These are phyloP conservation scores for Elaeagnus macrophylla DNA, from an alignment of 306 rosid species.

Conservation along the genomic window DNA sequence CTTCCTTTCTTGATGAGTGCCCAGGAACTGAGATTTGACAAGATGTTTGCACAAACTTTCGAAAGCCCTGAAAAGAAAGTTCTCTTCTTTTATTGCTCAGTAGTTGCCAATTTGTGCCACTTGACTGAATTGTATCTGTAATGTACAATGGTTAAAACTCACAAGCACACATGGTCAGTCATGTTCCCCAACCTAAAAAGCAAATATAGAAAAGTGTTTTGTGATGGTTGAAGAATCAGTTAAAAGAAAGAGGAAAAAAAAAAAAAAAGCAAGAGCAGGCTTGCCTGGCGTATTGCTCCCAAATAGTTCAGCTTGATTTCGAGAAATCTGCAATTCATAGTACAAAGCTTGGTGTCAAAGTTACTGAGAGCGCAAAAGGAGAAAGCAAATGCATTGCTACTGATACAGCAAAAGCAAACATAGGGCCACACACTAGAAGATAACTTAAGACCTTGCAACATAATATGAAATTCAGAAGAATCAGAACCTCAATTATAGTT, in stretches of 20 bases:
- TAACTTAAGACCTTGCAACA: too few relatives aligned
- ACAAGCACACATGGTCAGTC: background rate
- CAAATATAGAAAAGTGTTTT: background rate
- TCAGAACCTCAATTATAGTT: too few relatives aligned
- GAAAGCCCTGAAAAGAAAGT: slow-evolving; percentile 26
- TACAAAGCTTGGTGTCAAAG: background rate
- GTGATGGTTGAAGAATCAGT: background rate
- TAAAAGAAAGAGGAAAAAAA: too few relatives aligned
- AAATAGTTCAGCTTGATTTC: background rate
- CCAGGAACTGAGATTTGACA: slow-evolving; percentile 42
- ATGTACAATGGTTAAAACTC: background rate
- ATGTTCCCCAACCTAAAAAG: background rate
- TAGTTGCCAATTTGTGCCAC: slow-evolving; percentile 25
- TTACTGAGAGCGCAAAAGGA: too few relatives aligned
- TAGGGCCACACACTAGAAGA: too few relatives aligned
- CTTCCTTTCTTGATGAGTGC: slow-evolving; percentile 24
- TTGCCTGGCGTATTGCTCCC: background rate
- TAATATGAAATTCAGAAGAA: too few relatives aligned
- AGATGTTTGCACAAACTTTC: slow-evolving; percentile 45
- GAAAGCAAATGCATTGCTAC: too few relatives aligned
- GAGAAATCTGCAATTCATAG: background rate
- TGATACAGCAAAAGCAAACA: too few relatives aligned
- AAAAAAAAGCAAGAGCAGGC: background rate
- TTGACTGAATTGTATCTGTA: slow-evolving; percentile 32
- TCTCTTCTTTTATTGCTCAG: slow-evolving; percentile 26